These are phyloP conservation scores for Colletotrichum godetiae DNA, from an alignment of 2,329 filamentous ascomycete species.

Conservation along the genomic window DNA sequence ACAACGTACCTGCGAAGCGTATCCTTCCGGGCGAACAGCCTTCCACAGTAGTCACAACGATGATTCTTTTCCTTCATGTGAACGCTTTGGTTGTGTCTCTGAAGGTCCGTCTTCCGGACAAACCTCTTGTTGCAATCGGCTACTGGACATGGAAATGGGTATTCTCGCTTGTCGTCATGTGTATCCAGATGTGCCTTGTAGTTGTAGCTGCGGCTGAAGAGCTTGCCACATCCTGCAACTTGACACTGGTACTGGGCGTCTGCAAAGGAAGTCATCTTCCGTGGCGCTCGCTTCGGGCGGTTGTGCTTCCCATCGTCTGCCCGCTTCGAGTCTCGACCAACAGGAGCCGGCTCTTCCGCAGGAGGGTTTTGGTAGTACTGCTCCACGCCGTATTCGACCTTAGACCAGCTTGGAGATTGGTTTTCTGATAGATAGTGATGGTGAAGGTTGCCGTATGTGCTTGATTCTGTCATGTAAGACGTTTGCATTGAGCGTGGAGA, in stretches of 20 bases:
- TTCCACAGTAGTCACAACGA: slow-evolving; percentile 76
- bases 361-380: slow-evolving; percentile 25
- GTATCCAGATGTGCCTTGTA: slow-evolving; percentile 88
- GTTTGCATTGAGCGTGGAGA: slow-evolving; percentile 52
- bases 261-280: slow-evolving; percentile 71
- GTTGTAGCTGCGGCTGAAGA: slow-evolving; percentile 88
- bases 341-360: slow-evolving; percentile 24
- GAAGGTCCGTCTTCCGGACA: slow-evolving; percentile 84
- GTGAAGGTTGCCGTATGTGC: slow-evolving; percentile 13
- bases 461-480: slow-evolving; percentile 40
- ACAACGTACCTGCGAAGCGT: slow-evolving; percentile 77
- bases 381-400: slow-evolving; percentile 47
- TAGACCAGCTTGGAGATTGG: slow-evolving; percentile 49
- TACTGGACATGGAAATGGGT: slow-evolving; percentile 75
- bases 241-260: slow-evolving; percentile 79
- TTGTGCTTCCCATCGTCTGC: slow-evolving; percentile 33
- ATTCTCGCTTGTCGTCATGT: slow-evolving; percentile 79
- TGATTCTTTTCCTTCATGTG: slow-evolving; percentile 80
- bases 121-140: slow-evolving; percentile 79
- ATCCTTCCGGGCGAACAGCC: slow-evolving; percentile 82
- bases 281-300: slow-evolving; percentile 51
- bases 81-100: slow-evolving; percentile 72
- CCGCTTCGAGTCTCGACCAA: slow-evolving; percentile 41
- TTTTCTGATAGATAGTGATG: slow-evolving; percentile 27
- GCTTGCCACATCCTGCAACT: slow-evolving; percentile 76